Percentiles rank a stretch among this genome's conserved stretches.
phyloP scores from a whole-genome alignment of 768 basidiomycete species.

The Cytidiella melzeri region DNA sequence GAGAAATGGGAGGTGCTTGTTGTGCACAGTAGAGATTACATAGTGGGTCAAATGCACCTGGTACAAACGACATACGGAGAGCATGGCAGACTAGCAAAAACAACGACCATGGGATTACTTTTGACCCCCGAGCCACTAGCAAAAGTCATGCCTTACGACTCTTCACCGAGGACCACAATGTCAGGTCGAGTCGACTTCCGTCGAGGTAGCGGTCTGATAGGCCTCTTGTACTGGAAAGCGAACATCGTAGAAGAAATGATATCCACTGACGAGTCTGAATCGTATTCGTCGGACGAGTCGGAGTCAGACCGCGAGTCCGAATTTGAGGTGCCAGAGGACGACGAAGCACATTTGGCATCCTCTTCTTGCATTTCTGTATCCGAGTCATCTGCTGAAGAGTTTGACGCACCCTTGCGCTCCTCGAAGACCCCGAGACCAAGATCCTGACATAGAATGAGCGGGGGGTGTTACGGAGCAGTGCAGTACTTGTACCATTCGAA shows the following conservation, averaged over 20 bases:
- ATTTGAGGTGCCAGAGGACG: constrained; percentile 4
- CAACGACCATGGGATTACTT: no score
- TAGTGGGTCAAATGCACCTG: no score
- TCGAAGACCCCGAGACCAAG: constrained; percentile 23
- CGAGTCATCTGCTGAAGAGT: constrained; percentile 6
- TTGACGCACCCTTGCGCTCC: constrained; percentile 8
- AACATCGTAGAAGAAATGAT: constrained; percentile 14
- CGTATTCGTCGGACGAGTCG: constrained; percentile 10
- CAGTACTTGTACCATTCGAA: constrained; percentile 11
- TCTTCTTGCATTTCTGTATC: constrained; percentile 14
- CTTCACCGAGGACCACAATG: constrained; percentile 11
- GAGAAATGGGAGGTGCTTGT: no score
- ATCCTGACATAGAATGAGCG: constrained; percentile 8
- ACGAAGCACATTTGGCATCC: constrained; percentile 5
- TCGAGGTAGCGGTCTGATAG: constrained; percentile 12
- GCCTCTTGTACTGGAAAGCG: constrained; percentile 3
- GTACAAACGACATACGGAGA: no score
- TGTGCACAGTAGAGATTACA: no score
- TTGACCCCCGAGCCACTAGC: no score
- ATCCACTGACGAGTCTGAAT: constrained; percentile 16
- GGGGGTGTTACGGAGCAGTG: background rate
- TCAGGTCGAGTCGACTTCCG: constrained; percentile 9
- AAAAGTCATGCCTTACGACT: no score
- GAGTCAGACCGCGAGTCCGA: constrained; percentile 6
- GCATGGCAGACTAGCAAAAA: no score